Evolutionary conservation across 208 protist species (phyloP).

Genomic region (Acanthamoeba polyphaga): DNA sequence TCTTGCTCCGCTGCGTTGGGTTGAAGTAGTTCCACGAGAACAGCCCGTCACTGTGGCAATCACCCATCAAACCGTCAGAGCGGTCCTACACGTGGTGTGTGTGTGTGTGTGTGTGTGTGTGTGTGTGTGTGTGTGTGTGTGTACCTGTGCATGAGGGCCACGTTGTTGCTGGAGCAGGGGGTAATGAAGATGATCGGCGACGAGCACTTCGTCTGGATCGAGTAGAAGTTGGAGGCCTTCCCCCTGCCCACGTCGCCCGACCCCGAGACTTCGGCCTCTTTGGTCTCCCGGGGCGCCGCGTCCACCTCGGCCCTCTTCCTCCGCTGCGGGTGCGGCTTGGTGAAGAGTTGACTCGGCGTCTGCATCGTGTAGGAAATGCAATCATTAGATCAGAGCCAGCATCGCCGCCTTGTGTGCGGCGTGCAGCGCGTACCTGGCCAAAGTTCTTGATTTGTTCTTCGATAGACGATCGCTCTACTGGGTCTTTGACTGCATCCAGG

Average conservation of each 20-base stretch:
- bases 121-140: no score
- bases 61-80: not conserved
- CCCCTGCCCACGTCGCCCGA: not conserved
- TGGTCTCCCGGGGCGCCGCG: not conserved
- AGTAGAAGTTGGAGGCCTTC: constrained; percentile 56
- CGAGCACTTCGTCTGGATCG: constrained; percentile 66
- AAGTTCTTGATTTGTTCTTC: constrained; percentile 97
- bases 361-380: constrained; percentile 79
- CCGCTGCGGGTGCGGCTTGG: constrained; percentile 83
- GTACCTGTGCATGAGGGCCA: constrained; percentile 61
- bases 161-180: constrained; percentile 40
- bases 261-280: not conserved
- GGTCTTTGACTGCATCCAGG: constrained; percentile 91
- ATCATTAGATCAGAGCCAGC: not conserved
- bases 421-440: constrained; percentile 95
- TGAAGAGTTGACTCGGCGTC: constrained; percentile 82
- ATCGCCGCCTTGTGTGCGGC: not conserved
- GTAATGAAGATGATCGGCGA: constrained; percentile 56
- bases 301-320: constrained; percentile 14
- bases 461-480: constrained; percentile 88
- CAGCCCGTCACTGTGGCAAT: constrained; percentile 3
- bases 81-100: not conserved
- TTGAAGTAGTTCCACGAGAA: constrained; percentile 71
- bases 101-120: no score
- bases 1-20: constrained; percentile 27